phyloP scores from a whole-genome alignment of 208 protist species.

The Kentomonas sorsogonicus region DNA sequence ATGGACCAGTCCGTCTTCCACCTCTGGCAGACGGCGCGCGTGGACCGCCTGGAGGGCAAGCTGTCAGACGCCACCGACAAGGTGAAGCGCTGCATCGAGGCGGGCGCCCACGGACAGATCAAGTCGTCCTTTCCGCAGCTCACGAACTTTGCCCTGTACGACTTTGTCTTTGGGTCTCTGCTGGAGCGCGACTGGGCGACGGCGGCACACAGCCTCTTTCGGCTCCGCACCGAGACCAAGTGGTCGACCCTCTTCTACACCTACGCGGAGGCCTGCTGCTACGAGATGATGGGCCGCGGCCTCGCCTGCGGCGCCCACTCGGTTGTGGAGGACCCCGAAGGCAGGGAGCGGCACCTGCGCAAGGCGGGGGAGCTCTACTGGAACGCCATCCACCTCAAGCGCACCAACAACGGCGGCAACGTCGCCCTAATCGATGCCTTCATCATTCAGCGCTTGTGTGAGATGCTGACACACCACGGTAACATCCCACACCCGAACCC shows the following conservation, averaged over 20 bases:
- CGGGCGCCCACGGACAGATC: conserved; percentile 30
- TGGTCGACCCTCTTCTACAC: conserved; percentile 61
- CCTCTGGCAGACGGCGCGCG: conserved; percentile 48
- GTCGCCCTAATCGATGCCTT: conserved; percentile 43
- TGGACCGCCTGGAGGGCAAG: conserved; percentile 34
- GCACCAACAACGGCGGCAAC: conserved; percentile 38
- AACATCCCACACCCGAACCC: conserved; percentile 27
- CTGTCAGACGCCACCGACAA: conserved; percentile 21
- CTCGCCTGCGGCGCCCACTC: conserved; percentile 14
- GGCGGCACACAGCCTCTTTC: conserved; percentile 20
- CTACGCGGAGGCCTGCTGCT: conserved; percentile 49
- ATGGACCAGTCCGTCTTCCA: conserved; percentile 44
- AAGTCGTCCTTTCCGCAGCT: conserved; percentile 45
- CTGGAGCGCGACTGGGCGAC: conserved; percentile 31
- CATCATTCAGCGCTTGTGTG: conserved; percentile 32
- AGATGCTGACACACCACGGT: conserved; percentile 30
- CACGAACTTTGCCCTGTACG: conserved; percentile 48
- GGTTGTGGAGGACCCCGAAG: conserved; percentile 10
- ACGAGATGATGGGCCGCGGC: conserved; percentile 43
- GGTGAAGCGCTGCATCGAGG: conserved; percentile 32
- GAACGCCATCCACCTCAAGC: conserved; percentile 48
- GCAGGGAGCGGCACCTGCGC: conserved; percentile 1
- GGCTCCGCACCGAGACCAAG: conserved; percentile 36
- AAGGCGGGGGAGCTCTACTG: conserved; percentile 38
- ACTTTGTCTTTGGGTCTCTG: conserved; percentile 42